Evolutionary conservation across 345 rosid species (phyloP).

Genomic region (Brassica incana): DNA sequence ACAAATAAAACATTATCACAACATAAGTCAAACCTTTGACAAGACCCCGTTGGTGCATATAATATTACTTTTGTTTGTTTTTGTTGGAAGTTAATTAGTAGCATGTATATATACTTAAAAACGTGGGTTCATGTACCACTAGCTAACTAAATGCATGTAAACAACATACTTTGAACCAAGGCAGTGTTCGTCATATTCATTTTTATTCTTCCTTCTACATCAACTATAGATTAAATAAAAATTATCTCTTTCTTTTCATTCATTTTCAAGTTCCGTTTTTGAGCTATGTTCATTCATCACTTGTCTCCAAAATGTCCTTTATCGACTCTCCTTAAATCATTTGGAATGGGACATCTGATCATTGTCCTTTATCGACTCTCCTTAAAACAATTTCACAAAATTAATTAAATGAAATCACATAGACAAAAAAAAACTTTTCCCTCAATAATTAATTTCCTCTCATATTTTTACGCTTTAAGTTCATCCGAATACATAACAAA

Average conservation of each 20-base stretch:
- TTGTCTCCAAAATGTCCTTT: neutral
- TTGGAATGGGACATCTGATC: conserved; percentile 9
- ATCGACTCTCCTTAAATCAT: neutral
- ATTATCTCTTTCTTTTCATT: conserved; percentile 18
- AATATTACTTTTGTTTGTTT: neutral
- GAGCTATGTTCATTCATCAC: conserved; percentile 38
- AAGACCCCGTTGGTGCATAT: conserved; percentile 31
- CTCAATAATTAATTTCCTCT: neutral
- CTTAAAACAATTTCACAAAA: neutral
- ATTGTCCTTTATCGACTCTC: neutral
- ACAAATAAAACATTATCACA: conserved; percentile 22
- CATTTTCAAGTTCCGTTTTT: conserved; percentile 15
- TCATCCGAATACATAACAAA: neutral
- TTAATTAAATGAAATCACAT: neutral
- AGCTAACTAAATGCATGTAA: conserved; percentile 24
- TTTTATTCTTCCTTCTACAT: conserved; percentile 26
- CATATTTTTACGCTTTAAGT: neutral
- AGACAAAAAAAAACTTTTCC: neutral
- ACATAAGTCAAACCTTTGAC: conserved; percentile 42
- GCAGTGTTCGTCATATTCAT: conserved; percentile 35
- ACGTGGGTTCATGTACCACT: conserved; percentile 37
- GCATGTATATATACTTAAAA: conserved; percentile 11
- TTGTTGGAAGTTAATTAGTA: conserved; percentile 1
- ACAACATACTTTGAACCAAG: conserved; percentile 40
- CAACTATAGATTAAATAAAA: conserved; percentile 19